phyloP scores from a whole-genome alignment of 305 asterid genomes.

The Solanum aculeatissimum region DNA sequence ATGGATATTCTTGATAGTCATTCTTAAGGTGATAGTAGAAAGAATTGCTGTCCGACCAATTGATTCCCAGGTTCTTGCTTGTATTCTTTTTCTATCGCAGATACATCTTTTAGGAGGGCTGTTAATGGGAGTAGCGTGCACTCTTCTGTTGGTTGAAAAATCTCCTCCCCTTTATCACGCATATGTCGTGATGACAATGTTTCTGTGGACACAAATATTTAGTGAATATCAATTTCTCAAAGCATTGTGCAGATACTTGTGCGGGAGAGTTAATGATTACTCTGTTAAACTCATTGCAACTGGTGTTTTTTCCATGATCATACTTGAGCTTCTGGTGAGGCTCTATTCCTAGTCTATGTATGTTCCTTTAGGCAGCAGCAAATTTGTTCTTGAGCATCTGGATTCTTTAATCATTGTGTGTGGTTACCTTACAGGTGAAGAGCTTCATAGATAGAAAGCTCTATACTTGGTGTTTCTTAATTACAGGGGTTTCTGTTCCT shows the following conservation, averaged over 20 bases:
- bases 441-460: conserved; percentile 85
- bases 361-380: conserved; percentile 4
- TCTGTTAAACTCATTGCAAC: conserved; percentile 38
- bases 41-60: neutral
- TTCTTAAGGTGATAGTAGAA: neutral
- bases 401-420: conserved; percentile 3
- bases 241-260: conserved; percentile 52
- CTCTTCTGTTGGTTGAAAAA: conserved; percentile 58
- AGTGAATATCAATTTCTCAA: conserved; percentile 58
- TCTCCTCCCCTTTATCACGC: conserved; percentile 94
- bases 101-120: conserved; percentile 48
- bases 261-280: conserved; percentile 29
- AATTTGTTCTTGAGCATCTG: neutral
- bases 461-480: conserved; percentile 83
- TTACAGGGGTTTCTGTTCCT: conserved; percentile 56
- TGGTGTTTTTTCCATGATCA: conserved; percentile 39
- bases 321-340: conserved; percentile 89
- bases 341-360: neutral
- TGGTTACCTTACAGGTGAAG: conserved; percentile 47
- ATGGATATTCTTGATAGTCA: neutral
- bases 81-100: conserved; percentile 26
- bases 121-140: conserved; percentile 45
- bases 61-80: neutral
- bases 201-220: conserved; percentile 82
- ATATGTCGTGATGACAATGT: conserved; percentile 70